Evolutionary conservation across 2,329 filamentous ascomycete genomes (phyloP).

Genomic region (Sordariomycetes sp.): DNA sequence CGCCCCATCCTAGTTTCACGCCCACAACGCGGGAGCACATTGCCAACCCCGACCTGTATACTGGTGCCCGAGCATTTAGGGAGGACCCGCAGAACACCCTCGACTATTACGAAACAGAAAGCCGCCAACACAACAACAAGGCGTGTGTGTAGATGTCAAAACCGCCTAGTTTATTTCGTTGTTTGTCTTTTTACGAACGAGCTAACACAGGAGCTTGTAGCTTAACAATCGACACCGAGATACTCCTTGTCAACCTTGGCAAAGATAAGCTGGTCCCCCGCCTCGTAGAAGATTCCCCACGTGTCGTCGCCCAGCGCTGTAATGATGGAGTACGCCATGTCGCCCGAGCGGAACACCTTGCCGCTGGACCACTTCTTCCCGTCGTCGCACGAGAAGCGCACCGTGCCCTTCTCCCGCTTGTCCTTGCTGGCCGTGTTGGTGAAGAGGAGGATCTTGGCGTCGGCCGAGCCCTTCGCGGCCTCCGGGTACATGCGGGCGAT

Average conservation of each 20-base stretch:
- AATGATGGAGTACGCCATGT: background rate
- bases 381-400: conserved; percentile 1
- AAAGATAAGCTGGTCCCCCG: background rate
- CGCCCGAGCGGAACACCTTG: background rate
- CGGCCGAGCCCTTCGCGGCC: background rate
- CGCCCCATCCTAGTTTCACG: too few species aligned
- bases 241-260: conserved; percentile 3
- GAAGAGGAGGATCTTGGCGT: conserved; percentile 2
- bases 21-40: too few species aligned
- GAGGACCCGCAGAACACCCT: too few species aligned
- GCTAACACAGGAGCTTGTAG: too few species aligned
- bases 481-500: conserved; percentile 2
- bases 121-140: too few species aligned
- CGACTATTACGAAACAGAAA: too few species aligned
- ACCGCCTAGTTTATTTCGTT: too few species aligned
- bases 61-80: too few species aligned
- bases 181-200: too few species aligned
- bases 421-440: background rate
- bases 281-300: conserved; percentile 1
- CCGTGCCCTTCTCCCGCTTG: background rate
- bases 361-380: background rate
- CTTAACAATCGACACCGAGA: background rate
- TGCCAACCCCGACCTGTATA: too few species aligned
- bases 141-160: too few species aligned
- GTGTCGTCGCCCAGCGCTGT: background rate